Percentiles rank a stretch among this genome's conserved stretches.
Conservation (phyloP, 805 yeast species). For the Kuraishia ogatae region DNA sequence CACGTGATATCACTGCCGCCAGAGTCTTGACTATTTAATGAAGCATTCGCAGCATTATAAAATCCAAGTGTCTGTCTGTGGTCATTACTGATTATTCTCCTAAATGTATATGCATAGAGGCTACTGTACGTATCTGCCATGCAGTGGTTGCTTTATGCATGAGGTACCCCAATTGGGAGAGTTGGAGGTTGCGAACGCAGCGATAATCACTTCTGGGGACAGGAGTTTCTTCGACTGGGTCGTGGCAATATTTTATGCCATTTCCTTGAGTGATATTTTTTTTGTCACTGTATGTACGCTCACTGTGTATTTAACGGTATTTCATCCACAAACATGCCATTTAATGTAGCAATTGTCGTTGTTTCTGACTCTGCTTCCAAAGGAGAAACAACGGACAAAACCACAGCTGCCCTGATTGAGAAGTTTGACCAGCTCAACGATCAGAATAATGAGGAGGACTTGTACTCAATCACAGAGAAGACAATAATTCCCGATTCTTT, state of each 20-base stretch:
- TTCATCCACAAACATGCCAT: conserved; percentile 4
- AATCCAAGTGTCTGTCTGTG: no score
- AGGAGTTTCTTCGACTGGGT: not conserved
- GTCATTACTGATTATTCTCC: not conserved
- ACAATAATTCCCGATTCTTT: conserved; percentile 28
- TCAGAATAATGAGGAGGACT: conserved; percentile 2
- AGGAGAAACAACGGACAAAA: conserved; percentile 23
- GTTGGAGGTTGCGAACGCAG: not conserved
- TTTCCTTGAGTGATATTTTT: no score
- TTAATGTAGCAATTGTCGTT: conserved; percentile 25
- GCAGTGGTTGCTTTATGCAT: not conserved
- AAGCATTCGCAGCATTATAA: no score
- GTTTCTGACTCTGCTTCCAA: conserved; percentile 31
- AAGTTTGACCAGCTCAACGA: conserved; percentile 8
- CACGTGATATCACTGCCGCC: no score
- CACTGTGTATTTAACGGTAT: not conserved
- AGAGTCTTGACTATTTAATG: no score
- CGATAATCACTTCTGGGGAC: not conserved
- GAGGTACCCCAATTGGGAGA: not conserved
- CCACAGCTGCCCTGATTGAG: conserved; percentile 18
- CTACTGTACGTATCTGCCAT: not conserved
- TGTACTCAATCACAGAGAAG: conserved; percentile 7
- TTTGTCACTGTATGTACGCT: no score
- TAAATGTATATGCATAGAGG: no score
- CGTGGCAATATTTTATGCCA: not conserved